Evolutionary conservation across 768 basidiomycete genomes (phyloP).

Genomic region (Amanita subjunquillea): DNA sequence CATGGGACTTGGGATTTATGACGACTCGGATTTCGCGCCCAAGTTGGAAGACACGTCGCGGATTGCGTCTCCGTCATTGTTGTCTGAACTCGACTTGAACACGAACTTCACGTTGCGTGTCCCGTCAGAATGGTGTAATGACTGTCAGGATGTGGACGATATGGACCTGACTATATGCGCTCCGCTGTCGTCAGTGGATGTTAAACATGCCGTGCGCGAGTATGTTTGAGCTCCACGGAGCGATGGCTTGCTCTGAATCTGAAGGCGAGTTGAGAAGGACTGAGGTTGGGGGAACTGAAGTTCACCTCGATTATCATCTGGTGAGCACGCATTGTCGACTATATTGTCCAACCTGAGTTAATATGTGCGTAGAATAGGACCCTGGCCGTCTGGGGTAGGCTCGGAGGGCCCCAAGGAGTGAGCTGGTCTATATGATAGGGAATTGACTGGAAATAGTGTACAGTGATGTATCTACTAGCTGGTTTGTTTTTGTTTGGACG

Average conservation of each 20-base stretch:
- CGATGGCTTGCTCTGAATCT: background rate
- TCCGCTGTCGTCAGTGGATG: background rate
- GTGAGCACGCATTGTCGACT: background rate
- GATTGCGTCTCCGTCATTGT: constrained; percentile 1
- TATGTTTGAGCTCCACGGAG: background rate
- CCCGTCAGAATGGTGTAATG: background rate
- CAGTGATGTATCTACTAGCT: too few species aligned
- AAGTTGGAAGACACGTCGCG: background rate
- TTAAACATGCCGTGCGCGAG: background rate
- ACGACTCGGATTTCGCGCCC: background rate
- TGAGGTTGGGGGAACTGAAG: background rate
- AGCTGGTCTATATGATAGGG: background rate
- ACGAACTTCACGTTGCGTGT: constrained; percentile 1
- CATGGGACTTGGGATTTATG: constrained; percentile 3
- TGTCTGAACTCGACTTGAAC: constrained; percentile 1
- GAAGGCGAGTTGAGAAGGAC: background rate
- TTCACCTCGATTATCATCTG: background rate
- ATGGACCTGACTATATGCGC: background rate
- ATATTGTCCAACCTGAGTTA: too few species aligned
- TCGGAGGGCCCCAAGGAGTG: too few species aligned
- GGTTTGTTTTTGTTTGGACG: constrained; percentile 1
- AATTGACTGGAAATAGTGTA: background rate
- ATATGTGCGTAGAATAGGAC: too few species aligned
- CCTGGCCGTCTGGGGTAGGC: too few species aligned
- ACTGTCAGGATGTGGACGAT: background rate